Percentiles rank a stretch among this genome's conserved stretches.
Conservation (phyloP, 345 rosid species). For the Pugionium cornutum region DNA sequence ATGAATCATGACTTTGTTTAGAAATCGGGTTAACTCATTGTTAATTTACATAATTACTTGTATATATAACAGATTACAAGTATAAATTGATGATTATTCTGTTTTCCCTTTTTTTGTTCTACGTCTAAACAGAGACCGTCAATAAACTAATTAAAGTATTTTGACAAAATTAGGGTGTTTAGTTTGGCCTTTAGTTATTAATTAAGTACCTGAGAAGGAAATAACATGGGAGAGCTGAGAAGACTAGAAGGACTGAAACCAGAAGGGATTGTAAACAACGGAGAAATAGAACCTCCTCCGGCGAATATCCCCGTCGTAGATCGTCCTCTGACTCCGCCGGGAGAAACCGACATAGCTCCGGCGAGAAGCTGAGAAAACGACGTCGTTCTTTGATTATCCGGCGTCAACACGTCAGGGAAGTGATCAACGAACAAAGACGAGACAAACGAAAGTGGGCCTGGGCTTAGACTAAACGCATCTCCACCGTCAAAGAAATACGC, state of each 20-base stretch:
- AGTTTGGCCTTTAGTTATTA: slow-evolving; percentile 15
- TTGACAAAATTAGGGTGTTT: neutral
- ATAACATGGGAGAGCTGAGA: slow-evolving; percentile 73
- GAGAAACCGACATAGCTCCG: slow-evolving; percentile 84
- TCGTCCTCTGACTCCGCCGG: slow-evolving; percentile 42
- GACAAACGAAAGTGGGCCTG: slow-evolving; percentile 91
- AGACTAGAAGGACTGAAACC: slow-evolving; percentile 94
- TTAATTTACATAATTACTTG: neutral
- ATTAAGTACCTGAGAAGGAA: slow-evolving; percentile 67
- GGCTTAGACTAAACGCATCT: slow-evolving; percentile 59
- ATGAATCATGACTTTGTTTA: neutral
- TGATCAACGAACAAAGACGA: slow-evolving; percentile 74
- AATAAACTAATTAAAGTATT: neutral
- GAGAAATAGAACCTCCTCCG: slow-evolving; percentile 44
- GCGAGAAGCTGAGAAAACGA: slow-evolving; percentile 92
- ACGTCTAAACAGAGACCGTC: neutral
- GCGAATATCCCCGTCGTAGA: slow-evolving; percentile 39
- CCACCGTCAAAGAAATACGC: slow-evolving; percentile 55
- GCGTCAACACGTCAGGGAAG: slow-evolving; percentile 50
- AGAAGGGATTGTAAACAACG: slow-evolving; percentile 66
- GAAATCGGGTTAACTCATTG: neutral
- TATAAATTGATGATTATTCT: neutral
- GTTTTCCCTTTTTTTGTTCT: neutral
- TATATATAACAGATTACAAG: neutral
- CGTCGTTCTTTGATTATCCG: slow-evolving; percentile 38